A percentile compares a stretch with the other conserved stretches of the same genome.
Conservation (phyloP, 805 yeast genomes). For the Barnettozyma siamensis region DNA sequence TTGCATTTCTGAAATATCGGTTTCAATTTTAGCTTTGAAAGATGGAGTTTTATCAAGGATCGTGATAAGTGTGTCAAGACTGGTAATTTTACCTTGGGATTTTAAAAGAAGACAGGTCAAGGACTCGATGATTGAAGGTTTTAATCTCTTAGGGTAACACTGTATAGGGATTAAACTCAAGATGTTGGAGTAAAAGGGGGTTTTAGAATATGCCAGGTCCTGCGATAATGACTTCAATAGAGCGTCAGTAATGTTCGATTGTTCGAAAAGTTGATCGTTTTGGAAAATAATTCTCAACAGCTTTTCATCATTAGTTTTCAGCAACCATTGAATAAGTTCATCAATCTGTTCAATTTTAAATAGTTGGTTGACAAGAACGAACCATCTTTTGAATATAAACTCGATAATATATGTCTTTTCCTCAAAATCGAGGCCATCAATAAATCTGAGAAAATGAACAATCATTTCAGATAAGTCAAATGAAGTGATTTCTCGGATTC, state of each 20-base stretch:
- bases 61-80: constrained; percentile 28
- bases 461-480: constrained; percentile 21
- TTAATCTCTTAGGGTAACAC: constrained; percentile 35
- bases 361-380: constrained; percentile 36
- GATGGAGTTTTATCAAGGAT: constrained; percentile 44
- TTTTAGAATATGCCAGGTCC: constrained; percentile 5
- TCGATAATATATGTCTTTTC: constrained; percentile 12
- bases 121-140: constrained; percentile 25
- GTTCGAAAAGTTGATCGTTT: constrained; percentile 44
- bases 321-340: constrained; percentile 21
- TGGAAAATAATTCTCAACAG: constrained; percentile 25
- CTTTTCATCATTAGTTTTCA: constrained; percentile 22
- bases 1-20: constrained; percentile 27
- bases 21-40: constrained; percentile 47
- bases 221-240: constrained; percentile 23
- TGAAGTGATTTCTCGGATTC: constrained; percentile 42
- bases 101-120: constrained; percentile 12
- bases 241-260: constrained; percentile 30
- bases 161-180: constrained; percentile 40
- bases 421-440: constrained; percentile 1
- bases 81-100: constrained; percentile 6
- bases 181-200: constrained; percentile 2
- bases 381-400: constrained; percentile 47
- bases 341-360: constrained; percentile 29
- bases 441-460: constrained; percentile 23